phyloP scores from a whole-genome alignment of 345 rosid species.

The Citrus mangshanensis region DNA sequence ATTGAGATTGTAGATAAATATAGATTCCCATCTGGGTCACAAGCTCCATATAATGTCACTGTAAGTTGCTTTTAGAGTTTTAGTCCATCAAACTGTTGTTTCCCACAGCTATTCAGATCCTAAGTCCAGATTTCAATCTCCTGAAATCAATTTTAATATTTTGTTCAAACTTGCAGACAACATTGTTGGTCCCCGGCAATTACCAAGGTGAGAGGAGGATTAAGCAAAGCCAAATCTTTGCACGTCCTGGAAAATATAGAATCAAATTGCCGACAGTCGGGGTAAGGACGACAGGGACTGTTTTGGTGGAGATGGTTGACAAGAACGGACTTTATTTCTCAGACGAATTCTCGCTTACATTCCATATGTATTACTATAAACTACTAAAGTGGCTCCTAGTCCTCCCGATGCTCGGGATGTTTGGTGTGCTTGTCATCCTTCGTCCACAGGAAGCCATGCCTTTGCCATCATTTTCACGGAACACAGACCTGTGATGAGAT shows the following conservation, averaged over 20 bases:
- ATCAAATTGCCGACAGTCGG: conserved; percentile 86
- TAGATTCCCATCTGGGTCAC: conserved; percentile 86
- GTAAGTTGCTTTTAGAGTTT: conserved; percentile 46
- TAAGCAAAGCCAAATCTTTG: conserved; percentile 59
- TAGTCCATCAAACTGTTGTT: neutral
- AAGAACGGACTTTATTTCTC: conserved; percentile 89
- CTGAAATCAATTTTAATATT: neutral
- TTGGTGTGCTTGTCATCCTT: conserved; percentile 77
- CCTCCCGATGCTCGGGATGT: conserved; percentile 97
- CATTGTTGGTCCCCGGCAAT: conserved; percentile 90
- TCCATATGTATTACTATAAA: conserved; percentile 96
- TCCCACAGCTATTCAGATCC: neutral
- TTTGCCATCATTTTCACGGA: conserved; percentile 87
- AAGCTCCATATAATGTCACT: conserved; percentile 91
- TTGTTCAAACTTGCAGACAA: conserved; percentile 50
- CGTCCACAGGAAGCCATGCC: conserved; percentile 92
- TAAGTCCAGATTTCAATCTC: neutral
- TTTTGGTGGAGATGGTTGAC: conserved; percentile 94
- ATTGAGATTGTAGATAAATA: conserved; percentile 84
- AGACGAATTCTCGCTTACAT: conserved; percentile 92
- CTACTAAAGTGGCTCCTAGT: conserved; percentile 96
- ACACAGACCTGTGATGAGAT: conserved; percentile 59
- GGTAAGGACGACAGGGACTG: conserved; percentile 91
- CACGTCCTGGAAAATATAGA: conserved; percentile 70
- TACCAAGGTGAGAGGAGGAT: conserved; percentile 88